Evolutionary conservation across 305 asterid genomes (phyloP), one percentile per base, ranked within the genome.

Genomic region (Solanum aculeatissimum): DNA sequence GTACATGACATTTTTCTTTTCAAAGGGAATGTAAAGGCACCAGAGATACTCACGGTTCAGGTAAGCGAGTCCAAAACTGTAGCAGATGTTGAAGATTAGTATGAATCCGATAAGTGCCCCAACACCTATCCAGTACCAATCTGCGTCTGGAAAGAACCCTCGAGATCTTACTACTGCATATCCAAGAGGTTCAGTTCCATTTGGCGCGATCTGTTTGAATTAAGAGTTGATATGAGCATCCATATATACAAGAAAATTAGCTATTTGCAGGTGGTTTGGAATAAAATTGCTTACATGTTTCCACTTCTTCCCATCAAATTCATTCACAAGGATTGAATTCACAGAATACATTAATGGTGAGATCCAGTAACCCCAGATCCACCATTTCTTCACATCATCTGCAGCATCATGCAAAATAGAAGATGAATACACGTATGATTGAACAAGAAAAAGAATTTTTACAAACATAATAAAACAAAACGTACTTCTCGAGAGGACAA

Each of bases 51-150:
- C 84, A 94, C 97, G 89, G 16, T 89, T 75, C 43, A 94, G 95
- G 86, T 21, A 91, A 16, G 91, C 84, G 2, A 94, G 95, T 74
- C 83, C 68, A 27, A 87, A 7, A 82, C 87, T 53, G 82, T 72
- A 89, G 51, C 85, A 8, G 77, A 89, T 0, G 86, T 93, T 94
- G 90, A 90, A 89, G 7, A 94, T 4, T 25, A 79, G 35, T 12
- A 86, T 42, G 87, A 89, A 94, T 45, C 94, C 98, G 25, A 90
- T 0, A 27, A 82, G 72, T 15, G 94, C 95, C 81, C 86, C 94
- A 4, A 85, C 45, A 63, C 96, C 97, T 16, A 93, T 84, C 97
- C 98, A 94, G 82, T 94, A 94, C 98, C 97, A 92, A 80, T 89
- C 82, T 55, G 90, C 19, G 1, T 91, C 38, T 25, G 98, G 85